Conservation (phyloP, 73 alveolate genomes). For the Paramecium primaurelia region DNA sequence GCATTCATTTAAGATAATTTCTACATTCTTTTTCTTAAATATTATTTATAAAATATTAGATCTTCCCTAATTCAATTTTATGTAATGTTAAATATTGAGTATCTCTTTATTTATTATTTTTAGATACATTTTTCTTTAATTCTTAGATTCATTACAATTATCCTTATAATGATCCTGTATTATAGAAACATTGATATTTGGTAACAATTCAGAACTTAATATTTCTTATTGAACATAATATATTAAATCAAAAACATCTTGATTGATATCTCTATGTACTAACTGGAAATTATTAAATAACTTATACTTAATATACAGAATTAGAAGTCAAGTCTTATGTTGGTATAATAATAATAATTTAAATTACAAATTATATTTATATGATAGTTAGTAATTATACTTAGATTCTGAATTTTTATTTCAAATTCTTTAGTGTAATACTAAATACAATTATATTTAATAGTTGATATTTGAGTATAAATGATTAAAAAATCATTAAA, state of each 20-base stretch:
- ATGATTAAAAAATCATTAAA: too few relatives aligned
- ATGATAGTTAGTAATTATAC: not conserved
- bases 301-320: not conserved
- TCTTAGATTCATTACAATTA: not conserved
- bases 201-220: not conserved
- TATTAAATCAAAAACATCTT: not conserved
- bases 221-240: not conserved
- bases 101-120: not conserved
- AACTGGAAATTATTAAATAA: not conserved
- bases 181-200: not conserved
- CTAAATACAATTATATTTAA: too few relatives aligned
- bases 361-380: not conserved
- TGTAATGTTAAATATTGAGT: not conserved
- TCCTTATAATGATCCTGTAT: not conserved
- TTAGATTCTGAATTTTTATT: not conserved
- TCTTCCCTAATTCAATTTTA: constrained; percentile 8
- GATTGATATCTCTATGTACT: not conserved
- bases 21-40: not conserved
- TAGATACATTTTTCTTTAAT: not conserved
- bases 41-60: not conserved
- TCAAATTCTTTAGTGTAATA: too few relatives aligned
- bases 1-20: not conserved
- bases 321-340: not conserved
- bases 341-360: not conserved
- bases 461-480: too few relatives aligned